phyloP scores from a whole-genome alignment of 805 yeast species.

The Yarrowia sp. region DNA sequence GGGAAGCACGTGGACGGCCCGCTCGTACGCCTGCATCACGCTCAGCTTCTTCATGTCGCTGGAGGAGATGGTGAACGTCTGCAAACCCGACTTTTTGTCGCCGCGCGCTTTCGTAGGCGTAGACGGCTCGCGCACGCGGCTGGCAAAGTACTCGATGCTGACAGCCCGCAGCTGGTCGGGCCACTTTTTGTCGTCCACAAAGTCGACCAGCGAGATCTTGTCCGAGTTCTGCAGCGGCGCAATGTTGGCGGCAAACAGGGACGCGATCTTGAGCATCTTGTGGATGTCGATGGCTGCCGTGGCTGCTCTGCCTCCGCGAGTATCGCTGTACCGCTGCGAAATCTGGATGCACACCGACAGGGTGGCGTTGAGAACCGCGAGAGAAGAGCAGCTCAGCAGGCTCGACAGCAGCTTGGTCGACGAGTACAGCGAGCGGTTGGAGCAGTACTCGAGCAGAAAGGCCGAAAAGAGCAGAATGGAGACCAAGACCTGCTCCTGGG shows the following conservation, averaged over 20 bases:
- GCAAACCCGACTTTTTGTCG: slow-evolving; percentile 45
- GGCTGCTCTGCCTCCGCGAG: slow-evolving; percentile 44
- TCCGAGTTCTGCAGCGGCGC: slow-evolving; percentile 33
- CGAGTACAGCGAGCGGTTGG: slow-evolving; percentile 65
- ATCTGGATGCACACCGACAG: slow-evolving; percentile 58
- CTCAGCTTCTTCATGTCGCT: slow-evolving; percentile 54
- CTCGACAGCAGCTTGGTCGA: slow-evolving; percentile 59
- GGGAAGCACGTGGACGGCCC: slow-evolving; percentile 45
- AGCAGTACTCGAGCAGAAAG: slow-evolving; percentile 63
- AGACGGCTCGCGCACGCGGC: no score
- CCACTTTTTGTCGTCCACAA: slow-evolving; percentile 33
- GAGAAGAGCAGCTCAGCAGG: slow-evolving; percentile 57
- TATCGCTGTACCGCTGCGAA: slow-evolving; percentile 57
- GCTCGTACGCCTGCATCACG: slow-evolving; percentile 31
- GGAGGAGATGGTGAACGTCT: slow-evolving; percentile 51
- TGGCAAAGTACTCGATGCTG: slow-evolving; percentile 36
- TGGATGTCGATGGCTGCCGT: slow-evolving; percentile 47
- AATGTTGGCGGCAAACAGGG: slow-evolving; percentile 29
- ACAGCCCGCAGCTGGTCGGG: slow-evolving; percentile 33
- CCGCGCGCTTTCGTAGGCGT: no score
- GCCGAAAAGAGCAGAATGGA: slow-evolving; percentile 61
- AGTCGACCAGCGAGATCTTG: slow-evolving; percentile 33
- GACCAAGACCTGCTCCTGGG: slow-evolving; percentile 50
- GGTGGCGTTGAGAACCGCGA: slow-evolving; percentile 58
- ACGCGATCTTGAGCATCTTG: slow-evolving; percentile 53